Evolutionary conservation across 2,329 filamentous ascomycete species (phyloP).

Genomic region (Paracorniculantispora psalliotae): DNA sequence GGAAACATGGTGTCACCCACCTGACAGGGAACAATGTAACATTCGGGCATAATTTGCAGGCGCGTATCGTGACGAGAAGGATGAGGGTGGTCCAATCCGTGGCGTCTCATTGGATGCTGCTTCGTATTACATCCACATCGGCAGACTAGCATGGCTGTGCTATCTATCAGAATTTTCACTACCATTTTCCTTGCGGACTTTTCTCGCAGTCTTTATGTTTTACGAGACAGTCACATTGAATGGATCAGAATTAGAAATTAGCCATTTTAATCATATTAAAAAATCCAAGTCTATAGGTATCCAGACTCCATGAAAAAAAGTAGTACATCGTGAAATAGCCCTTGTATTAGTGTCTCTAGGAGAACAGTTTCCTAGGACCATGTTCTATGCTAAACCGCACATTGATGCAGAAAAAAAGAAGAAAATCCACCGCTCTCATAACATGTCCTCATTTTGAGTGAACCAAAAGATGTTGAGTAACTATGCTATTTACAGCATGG

Average conservation of each 20-base stretch:
- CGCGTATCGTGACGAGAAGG: not conserved
- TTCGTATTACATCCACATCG: constrained; percentile 5
- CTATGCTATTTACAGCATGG: constrained; percentile 14
- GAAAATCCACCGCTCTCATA: constrained; percentile 12
- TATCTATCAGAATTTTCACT: not conserved
- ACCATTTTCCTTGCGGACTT: too few species aligned
- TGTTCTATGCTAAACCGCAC: constrained; percentile 4
- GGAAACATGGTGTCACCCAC: not conserved
- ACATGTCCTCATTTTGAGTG: constrained; percentile 12
- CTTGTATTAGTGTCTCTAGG: constrained; percentile 3
- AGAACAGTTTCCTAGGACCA: not conserved
- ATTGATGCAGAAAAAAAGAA: constrained; percentile 7
- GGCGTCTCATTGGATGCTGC: not conserved
- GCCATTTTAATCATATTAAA: constrained; percentile 7
- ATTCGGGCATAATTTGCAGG: not conserved
- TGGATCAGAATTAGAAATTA: not conserved
- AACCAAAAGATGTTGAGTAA: constrained; percentile 12
- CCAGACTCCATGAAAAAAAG: constrained; percentile 10
- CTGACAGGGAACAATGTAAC: not conserved
- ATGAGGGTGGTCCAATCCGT: not conserved
- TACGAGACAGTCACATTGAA: not conserved
- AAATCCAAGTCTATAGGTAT: constrained; percentile 11
- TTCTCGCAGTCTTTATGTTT: not conserved
- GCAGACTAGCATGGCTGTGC: not conserved
- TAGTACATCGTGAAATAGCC: constrained; percentile 11